Evolutionary conservation across 2,329 filamentous ascomycete species (phyloP).

Genomic region (Xylariaceae sp.): DNA sequence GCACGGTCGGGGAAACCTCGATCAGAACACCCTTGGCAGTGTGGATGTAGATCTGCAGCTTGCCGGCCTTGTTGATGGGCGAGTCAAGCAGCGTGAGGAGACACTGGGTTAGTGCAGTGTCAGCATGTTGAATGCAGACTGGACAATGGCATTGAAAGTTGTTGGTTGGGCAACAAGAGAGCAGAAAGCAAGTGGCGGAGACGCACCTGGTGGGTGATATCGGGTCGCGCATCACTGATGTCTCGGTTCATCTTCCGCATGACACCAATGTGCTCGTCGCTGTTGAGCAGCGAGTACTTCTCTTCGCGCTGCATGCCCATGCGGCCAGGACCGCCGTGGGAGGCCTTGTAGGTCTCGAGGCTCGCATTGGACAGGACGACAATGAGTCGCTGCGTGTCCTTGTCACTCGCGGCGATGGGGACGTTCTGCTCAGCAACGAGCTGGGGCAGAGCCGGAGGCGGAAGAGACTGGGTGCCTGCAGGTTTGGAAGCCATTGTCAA

Average conservation of each 20-base stretch:
- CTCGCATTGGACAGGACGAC: slow-evolving; percentile 96
- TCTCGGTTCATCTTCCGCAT: slow-evolving; percentile 99
- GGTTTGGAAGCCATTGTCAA: slow-evolving; percentile 27
- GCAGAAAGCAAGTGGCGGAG: neutral
- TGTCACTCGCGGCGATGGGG: slow-evolving; percentile 78
- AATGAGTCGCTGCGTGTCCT: slow-evolving; percentile 84
- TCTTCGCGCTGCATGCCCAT: slow-evolving; percentile 70
- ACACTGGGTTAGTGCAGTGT: slow-evolving; percentile 57
- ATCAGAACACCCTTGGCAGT: slow-evolving; percentile 96
- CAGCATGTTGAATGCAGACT: slow-evolving; percentile 44
- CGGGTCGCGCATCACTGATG: slow-evolving; percentile 93
- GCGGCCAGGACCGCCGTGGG: slow-evolving; percentile 58
- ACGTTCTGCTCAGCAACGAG: slow-evolving; percentile 89
- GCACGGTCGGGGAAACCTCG: slow-evolving; percentile 95
- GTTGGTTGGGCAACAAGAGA: slow-evolving; percentile 19
- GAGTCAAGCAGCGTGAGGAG: slow-evolving; percentile 95
- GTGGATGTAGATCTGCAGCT: slow-evolving; percentile 96
- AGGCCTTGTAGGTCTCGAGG: slow-evolving; percentile 93
- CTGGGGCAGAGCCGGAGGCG: slow-evolving; percentile 82
- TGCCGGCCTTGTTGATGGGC: slow-evolving; percentile 96
- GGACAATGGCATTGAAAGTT: slow-evolving; percentile 11
- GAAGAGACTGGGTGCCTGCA: slow-evolving; percentile 87
- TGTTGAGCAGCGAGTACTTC: slow-evolving; percentile 96
- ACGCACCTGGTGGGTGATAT: slow-evolving; percentile 95
- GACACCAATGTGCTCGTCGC: slow-evolving; percentile 96